Evolutionary conservation across 2,329 filamentous ascomycete species (phyloP).

Genomic region (Neofusicoccum kwambonambiense): DNA sequence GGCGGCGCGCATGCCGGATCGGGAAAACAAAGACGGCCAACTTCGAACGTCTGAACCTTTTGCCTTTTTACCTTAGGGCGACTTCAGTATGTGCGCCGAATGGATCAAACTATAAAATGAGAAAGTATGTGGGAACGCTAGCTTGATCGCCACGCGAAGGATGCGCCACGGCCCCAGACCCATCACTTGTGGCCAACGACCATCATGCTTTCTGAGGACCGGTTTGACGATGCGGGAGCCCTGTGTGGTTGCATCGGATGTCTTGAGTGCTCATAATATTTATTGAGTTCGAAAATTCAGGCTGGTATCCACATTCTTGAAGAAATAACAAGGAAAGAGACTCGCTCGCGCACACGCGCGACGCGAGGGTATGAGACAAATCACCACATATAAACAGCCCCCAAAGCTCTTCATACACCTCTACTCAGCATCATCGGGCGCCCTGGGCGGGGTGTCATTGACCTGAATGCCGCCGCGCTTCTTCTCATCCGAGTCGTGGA

Average conservation of each 20-base stretch:
- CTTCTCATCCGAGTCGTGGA: conserved; percentile 76
- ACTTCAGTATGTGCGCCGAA: background rate
- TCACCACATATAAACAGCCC: background rate
- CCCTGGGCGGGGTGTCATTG: conserved; percentile 72
- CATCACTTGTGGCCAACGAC: background rate
- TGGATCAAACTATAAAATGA: background rate
- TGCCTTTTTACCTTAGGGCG: background rate
- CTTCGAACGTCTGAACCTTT: background rate
- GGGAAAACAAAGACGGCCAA: background rate
- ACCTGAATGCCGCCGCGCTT: conserved; percentile 90
- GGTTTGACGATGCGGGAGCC: no score
- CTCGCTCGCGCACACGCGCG: no score
- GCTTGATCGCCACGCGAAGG: background rate
- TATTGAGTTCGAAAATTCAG: background rate
- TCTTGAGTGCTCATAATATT: background rate
- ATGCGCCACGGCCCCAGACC: background rate
- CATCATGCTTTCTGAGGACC: no score
- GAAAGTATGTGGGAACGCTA: background rate
- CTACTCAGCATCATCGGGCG: conserved; percentile 75
- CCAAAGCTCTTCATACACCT: background rate
- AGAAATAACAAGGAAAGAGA: background rate
- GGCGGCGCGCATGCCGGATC: background rate
- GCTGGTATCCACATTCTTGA: conserved; percentile 1
- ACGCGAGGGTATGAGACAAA: no score
- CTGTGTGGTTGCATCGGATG: no score